Percentiles rank a stretch among this genome's conserved stretches.
phyloP scores from a whole-genome alignment of 306 rosid genomes.

The Vicia faba region DNA sequence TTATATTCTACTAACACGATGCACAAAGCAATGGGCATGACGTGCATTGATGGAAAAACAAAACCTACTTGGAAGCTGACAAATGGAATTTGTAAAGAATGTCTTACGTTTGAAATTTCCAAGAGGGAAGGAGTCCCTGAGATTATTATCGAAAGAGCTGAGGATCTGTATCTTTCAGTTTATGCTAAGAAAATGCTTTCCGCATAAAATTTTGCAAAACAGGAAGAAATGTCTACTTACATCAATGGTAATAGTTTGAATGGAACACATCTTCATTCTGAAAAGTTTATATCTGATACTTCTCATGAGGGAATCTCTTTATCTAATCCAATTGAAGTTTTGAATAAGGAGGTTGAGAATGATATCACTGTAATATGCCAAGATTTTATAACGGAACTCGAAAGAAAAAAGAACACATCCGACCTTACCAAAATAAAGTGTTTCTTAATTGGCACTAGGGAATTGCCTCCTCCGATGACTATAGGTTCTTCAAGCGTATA shows the following conservation, averaged over 20 bases:
- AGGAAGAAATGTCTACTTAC: conserved; percentile 43
- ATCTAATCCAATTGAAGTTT: conserved; percentile 43
- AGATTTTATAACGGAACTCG: conserved; percentile 60
- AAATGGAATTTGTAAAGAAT: conserved; percentile 83
- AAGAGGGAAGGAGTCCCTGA: conserved; percentile 79
- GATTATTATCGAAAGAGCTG: conserved; percentile 73
- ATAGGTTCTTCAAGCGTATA: conserved; percentile 89
- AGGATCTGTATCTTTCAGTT: conserved; percentile 65
- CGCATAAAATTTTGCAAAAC: conserved; percentile 38
- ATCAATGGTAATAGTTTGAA: conserved; percentile 42
- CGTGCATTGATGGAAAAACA: conserved; percentile 60
- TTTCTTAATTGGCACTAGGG: conserved; percentile 58
- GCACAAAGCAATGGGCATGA: conserved; percentile 83
- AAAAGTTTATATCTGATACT: conserved; percentile 25
- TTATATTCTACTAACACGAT: too few relatives aligned
- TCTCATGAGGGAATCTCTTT: conserved; percentile 36
- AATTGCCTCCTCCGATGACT: conserved; percentile 89
- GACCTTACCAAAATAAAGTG: conserved; percentile 52
- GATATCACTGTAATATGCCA: conserved; percentile 71
- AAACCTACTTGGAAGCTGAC: conserved; percentile 87
- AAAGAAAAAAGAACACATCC: conserved; percentile 36
- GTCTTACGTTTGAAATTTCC: conserved; percentile 98
- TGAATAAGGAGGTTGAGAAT: conserved; percentile 57
- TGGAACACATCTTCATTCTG: conserved; percentile 39
- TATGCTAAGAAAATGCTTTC: conserved; percentile 48